phyloP scores from a whole-genome alignment of 805 yeast genomes.

The Saccharomycopsis microspora region DNA sequence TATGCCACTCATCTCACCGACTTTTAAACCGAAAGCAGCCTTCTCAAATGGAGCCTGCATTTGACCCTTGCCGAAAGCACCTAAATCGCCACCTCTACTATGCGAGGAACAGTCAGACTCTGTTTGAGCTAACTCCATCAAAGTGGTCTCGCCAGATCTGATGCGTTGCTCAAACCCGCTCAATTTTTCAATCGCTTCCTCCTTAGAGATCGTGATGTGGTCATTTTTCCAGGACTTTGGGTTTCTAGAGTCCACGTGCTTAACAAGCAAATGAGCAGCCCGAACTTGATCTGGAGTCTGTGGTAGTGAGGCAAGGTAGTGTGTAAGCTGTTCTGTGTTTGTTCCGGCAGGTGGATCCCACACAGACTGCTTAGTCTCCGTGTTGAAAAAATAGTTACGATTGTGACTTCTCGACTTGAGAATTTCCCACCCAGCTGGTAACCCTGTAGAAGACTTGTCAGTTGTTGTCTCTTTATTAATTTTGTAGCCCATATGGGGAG shows the following conservation, averaged over 20 bases:
- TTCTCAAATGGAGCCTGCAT: conserved; percentile 95
- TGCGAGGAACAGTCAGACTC: conserved; percentile 88
- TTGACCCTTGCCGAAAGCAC: conserved; percentile 76
- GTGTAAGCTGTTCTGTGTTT: conserved; percentile 44
- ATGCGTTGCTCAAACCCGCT: conserved; percentile 46
- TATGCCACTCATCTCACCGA: conserved; percentile 74
- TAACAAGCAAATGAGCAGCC: conserved; percentile 72
- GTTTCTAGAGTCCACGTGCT: conserved; percentile 74
- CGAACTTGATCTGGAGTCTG: conserved; percentile 38
- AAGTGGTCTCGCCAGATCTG: conserved; percentile 49
- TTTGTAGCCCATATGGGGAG: too few relatives aligned
- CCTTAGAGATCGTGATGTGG: conserved; percentile 66
- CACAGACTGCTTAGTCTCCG: conserved; percentile 55
- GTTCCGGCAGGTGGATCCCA: conserved; percentile 93
- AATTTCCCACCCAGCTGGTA: conserved; percentile 80
- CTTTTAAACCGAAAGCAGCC: conserved; percentile 69
- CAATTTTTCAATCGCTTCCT: conserved; percentile 57
- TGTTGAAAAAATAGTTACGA: conserved; percentile 74
- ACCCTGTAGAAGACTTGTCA: conserved; percentile 40
- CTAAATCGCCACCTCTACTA: conserved; percentile 84
- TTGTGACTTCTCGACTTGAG: conserved; percentile 68
- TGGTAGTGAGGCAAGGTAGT: conserved; percentile 34
- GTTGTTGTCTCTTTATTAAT: too few relatives aligned
- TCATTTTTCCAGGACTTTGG: conserved; percentile 88
- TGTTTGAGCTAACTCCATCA: conserved; percentile 64